Conservation (phyloP, 2,329 filamentous ascomycete species). For the Blastomyces gilchristii region DNA sequence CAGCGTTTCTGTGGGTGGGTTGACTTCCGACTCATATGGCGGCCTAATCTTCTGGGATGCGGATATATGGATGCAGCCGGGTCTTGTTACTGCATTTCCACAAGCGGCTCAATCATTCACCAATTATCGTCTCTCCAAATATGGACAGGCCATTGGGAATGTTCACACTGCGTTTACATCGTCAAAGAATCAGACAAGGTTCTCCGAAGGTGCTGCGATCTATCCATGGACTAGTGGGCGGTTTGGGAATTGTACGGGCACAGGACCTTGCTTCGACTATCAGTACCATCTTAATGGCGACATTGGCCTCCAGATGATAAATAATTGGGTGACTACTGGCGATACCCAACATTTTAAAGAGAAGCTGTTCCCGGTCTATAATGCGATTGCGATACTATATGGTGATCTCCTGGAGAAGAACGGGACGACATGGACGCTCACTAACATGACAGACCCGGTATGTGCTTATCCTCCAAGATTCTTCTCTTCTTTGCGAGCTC, state of each 20-base stretch:
- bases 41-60: conserved; percentile 58
- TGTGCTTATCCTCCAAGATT: conserved; percentile 15
- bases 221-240: conserved; percentile 60
- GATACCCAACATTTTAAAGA: conserved; percentile 47
- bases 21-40: conserved; percentile 57
- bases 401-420: conserved; percentile 52
- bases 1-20: conserved; percentile 58
- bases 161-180: conserved; percentile 45
- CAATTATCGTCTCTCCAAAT: conserved; percentile 52
- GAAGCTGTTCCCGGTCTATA: conserved; percentile 52
- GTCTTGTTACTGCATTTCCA: conserved; percentile 54
- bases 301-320: conserved; percentile 52
- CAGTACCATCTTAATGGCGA: conserved; percentile 63
- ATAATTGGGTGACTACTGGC: conserved; percentile 51
- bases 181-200: conserved; percentile 51
- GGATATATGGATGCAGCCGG: conserved; percentile 59
- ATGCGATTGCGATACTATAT: conserved; percentile 53
- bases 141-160: conserved; percentile 51
- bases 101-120: conserved; percentile 52
- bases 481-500: background rate
- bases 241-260: conserved; percentile 58
- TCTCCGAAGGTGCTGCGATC: conserved; percentile 48
- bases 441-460: conserved; percentile 62
- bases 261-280: conserved; percentile 58
- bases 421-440: conserved; percentile 43